Evolutionary conservation across 169 alveolate genomes (phyloP).

Genomic region (Babesia ovata): DNA sequence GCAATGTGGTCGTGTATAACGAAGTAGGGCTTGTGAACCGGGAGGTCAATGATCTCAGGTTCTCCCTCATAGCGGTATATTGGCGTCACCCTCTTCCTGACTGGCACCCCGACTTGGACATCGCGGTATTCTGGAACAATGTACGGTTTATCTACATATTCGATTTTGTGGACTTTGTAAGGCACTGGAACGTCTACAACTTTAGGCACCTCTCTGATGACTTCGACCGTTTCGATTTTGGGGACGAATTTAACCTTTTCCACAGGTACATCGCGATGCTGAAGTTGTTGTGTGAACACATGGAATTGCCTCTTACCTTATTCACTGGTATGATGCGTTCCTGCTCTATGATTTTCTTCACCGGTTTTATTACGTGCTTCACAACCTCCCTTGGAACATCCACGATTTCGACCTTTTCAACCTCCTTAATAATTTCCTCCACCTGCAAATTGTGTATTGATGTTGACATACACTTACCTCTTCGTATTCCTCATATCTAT

Average conservation of each 20-base stretch:
- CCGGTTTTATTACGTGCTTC: slow-evolving; percentile 73
- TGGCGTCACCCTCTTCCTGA: slow-evolving; percentile 72
- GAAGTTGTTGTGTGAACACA: neutral
- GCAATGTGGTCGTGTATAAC: slow-evolving; percentile 75
- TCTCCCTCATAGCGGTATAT: slow-evolving; percentile 69
- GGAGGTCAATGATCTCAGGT: slow-evolving; percentile 73
- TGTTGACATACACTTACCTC: slow-evolving; percentile 43
- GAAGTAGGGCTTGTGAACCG: slow-evolving; percentile 77
- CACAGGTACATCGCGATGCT: slow-evolving; percentile 79
- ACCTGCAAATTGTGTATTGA: slow-evolving; percentile 35
- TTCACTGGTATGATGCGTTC: slow-evolving; percentile 73
- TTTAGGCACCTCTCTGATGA: slow-evolving; percentile 71
- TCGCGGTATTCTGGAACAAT: slow-evolving; percentile 74
- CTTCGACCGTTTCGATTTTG: slow-evolving; percentile 74
- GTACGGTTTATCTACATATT: slow-evolving; percentile 74
- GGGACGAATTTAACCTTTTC: slow-evolving; percentile 78
- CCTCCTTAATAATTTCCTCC: slow-evolving; percentile 76
- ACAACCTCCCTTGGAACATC: slow-evolving; percentile 79
- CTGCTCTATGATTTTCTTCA: slow-evolving; percentile 74
- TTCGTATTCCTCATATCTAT: slow-evolving; percentile 74
- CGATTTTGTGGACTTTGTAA: slow-evolving; percentile 71
- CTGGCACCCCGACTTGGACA: slow-evolving; percentile 79
- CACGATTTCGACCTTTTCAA: slow-evolving; percentile 73
- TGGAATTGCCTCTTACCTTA: slow-evolving; percentile 20
- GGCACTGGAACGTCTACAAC: slow-evolving; percentile 79